Evolutionary conservation across 73 alveolate species (phyloP).

Genomic region (Paramecium sexaurelia): DNA sequence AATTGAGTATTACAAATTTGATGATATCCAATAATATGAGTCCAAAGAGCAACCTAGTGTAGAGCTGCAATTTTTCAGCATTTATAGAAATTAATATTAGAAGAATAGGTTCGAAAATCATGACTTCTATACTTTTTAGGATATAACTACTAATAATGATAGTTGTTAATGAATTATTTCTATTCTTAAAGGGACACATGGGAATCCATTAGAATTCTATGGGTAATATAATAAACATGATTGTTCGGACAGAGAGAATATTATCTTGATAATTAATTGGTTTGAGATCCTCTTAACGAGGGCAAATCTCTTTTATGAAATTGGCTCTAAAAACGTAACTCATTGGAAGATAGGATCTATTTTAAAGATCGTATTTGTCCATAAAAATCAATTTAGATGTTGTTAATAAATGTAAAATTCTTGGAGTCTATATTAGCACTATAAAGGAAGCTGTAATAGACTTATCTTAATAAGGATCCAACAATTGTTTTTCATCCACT

Average conservation of each 20-base stretch:
- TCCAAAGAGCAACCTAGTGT: background rate
- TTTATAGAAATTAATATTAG: background rate
- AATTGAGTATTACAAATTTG: constrained; percentile 14
- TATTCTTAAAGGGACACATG: background rate
- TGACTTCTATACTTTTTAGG: constrained; percentile 32
- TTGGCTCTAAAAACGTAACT: constrained; percentile 24
- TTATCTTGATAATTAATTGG: constrained; percentile 12
- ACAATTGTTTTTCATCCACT: background rate
- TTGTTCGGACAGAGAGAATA: background rate
- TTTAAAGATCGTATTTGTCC: background rate
- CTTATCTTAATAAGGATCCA: background rate
- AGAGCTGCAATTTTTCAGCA: background rate
- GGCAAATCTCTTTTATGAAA: background rate
- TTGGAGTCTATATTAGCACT: background rate
- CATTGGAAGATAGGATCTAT: constrained; percentile 26
- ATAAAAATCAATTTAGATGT: constrained; percentile 7
- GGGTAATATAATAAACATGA: background rate
- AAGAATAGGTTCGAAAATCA: constrained; percentile 16
- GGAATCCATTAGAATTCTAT: constrained; percentile 9
- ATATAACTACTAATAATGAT: constrained; percentile 31
- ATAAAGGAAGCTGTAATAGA: background rate
- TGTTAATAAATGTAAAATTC: background rate
- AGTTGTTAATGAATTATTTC: background rate
- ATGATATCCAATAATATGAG: background rate
- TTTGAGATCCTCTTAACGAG: constrained; percentile 26